Percentiles rank a stretch among this genome's conserved stretches.
phyloP scores from a whole-genome alignment of 306 rosid species.

The Gastrolobium bilobum region DNA sequence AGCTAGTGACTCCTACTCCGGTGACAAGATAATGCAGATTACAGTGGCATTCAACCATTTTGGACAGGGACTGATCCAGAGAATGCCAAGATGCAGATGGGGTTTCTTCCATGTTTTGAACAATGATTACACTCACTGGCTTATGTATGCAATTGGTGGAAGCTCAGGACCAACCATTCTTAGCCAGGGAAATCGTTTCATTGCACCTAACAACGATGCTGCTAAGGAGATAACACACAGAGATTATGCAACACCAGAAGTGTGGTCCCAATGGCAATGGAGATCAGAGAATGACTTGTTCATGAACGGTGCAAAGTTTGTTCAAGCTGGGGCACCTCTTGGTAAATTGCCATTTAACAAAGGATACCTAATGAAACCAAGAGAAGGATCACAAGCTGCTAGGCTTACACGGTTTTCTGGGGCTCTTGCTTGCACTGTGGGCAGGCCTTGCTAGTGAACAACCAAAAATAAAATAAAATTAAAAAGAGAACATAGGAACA shows the following conservation, averaged over 20 bases:
- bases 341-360: slow-evolving; percentile 18
- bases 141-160: slow-evolving; percentile 93
- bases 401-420: slow-evolving; percentile 65
- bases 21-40: slow-evolving; percentile 75
- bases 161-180: slow-evolving; percentile 78
- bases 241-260: slow-evolving; percentile 47
- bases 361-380: slow-evolving; percentile 55
- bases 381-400: slow-evolving; percentile 56
- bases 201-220: slow-evolving; percentile 54
- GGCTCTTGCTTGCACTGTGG: slow-evolving; percentile 56
- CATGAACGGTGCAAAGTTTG: slow-evolving; percentile 80
- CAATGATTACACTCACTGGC: slow-evolving; percentile 91
- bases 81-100: slow-evolving; percentile 85
- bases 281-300: slow-evolving; percentile 69
- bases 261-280: slow-evolving; percentile 76
- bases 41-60: slow-evolving; percentile 93
- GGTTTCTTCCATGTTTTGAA: slow-evolving; percentile 86
- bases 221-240: slow-evolving; percentile 75
- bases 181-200: slow-evolving; percentile 87
- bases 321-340: slow-evolving; percentile 51
- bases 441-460: slow-evolving; percentile 58
- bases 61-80: slow-evolving; percentile 77
- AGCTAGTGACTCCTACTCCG: slow-evolving; percentile 58
- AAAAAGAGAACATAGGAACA: neutral
- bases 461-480: neutral